Conservation (phyloP, 2,329 filamentous ascomycete species). For the Lecanosticta acicola region DNA sequence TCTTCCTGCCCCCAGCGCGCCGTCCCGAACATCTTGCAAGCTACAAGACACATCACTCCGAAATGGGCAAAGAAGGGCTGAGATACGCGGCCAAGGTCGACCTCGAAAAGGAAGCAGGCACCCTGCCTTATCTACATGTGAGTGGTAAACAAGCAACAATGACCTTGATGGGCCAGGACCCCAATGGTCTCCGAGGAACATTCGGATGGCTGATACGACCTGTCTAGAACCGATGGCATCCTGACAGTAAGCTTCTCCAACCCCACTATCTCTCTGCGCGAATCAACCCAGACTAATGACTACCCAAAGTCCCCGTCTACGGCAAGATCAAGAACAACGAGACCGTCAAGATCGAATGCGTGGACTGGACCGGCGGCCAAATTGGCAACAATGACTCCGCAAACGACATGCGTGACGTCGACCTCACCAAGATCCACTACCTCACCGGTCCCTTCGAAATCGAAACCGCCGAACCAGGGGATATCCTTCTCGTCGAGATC, state of each 20-base stretch:
- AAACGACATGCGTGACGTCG: slow-evolving; percentile 80
- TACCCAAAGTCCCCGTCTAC: slow-evolving; percentile 64
- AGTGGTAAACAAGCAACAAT: slow-evolving; percentile 11
- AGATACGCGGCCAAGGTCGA: slow-evolving; percentile 69
- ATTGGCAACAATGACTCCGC: slow-evolving; percentile 84
- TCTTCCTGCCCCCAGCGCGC: background rate
- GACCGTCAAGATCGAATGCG: slow-evolving; percentile 87
- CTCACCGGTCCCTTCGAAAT: slow-evolving; percentile 85
- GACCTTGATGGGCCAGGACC: slow-evolving; percentile 14
- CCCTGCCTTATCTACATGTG: slow-evolving; percentile 50
- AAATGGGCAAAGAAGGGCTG: slow-evolving; percentile 52
- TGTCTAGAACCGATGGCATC: slow-evolving; percentile 80
- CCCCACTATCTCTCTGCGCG: slow-evolving; percentile 1
- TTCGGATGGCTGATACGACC: slow-evolving; percentile 7
- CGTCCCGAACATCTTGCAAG: background rate
- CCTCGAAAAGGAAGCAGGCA: slow-evolving; percentile 63
- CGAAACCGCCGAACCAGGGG: slow-evolving; percentile 75
- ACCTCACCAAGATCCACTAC: slow-evolving; percentile 80
- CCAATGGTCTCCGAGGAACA: slow-evolving; percentile 2
- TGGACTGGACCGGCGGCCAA: slow-evolving; percentile 71
- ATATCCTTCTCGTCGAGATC: slow-evolving; percentile 80
- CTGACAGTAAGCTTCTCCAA: slow-evolving; percentile 58
- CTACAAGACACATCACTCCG: slow-evolving; percentile 10
- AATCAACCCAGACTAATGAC: background rate
- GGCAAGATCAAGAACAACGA: slow-evolving; percentile 74